These are phyloP conservation scores for Stemphylium vesicarium DNA, from an alignment of 2,329 filamentous ascomycete genomes.

Conservation along the genomic window DNA sequence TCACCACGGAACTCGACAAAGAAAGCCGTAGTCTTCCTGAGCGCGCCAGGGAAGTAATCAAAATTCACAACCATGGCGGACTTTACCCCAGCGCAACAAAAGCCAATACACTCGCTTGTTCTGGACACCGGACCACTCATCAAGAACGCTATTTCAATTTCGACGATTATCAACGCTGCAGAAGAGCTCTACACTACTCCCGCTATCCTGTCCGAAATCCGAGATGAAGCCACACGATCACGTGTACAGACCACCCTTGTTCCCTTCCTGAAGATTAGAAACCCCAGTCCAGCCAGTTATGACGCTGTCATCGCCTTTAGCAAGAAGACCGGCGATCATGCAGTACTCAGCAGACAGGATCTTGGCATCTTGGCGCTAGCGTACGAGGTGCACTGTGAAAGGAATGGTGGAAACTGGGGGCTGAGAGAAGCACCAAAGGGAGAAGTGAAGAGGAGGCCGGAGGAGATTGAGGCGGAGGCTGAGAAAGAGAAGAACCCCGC, in stretches of 20 bases:
- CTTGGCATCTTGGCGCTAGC: constrained; percentile 86
- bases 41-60: not conserved
- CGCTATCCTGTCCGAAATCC: constrained; percentile 83
- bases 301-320: constrained; percentile 85
- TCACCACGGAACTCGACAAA: no score
- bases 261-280: constrained; percentile 81
- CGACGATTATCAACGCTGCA: constrained; percentile 78
- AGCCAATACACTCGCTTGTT: constrained; percentile 81
- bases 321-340: constrained; percentile 84
- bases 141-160: constrained; percentile 87
- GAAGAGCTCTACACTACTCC: constrained; percentile 73
- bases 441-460: constrained; percentile 67
- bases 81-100: constrained; percentile 50
- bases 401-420: constrained; percentile 88
- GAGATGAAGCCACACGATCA: constrained; percentile 79
- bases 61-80: constrained; percentile 1
- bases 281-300: constrained; percentile 76
- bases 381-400: constrained; percentile 93
- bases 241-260: constrained; percentile 83
- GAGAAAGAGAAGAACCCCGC: constrained; percentile 21
- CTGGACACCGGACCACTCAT: constrained; percentile 93
- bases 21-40: no score
- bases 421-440: constrained; percentile 80
- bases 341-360: constrained; percentile 87
- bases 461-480: constrained; percentile 28